Evolutionary conservation across 163 green algal genomes (phyloP), one percentile per base, ranked within the genome.

Genomic region (Smithsoniella earleae): DNA sequence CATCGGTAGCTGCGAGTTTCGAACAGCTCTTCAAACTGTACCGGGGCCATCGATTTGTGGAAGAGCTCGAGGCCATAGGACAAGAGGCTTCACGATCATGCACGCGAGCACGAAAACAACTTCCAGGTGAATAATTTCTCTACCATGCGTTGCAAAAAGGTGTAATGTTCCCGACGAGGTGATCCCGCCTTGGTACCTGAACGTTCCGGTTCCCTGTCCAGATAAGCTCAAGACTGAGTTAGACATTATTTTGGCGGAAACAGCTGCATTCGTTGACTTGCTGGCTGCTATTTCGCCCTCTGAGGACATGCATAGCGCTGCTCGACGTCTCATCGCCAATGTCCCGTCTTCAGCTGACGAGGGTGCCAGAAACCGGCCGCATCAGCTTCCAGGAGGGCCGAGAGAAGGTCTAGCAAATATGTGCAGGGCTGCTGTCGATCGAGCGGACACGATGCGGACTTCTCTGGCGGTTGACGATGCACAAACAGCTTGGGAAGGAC

Each of bases 1-100:
- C 58, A 37, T 69, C 58, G 8, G 58, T 69, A 22, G 58, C 58
- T 38, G 58, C 58, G 4, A 45, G 30, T 6, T 69, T 69, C 20
- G 58, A 69, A n/a, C 58, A 69, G 58, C 58, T 69, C n/a, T 69
- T 69, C 58, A 69, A 69, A 31, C 58, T 69, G 30, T 69, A 69
- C 25, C 20, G 58, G 16, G 58, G 58, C 58, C 58, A 30, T 13
- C 58, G 58, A 16, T 69, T 69, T 13, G 25, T 33, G 16, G 58
- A 69, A 5, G 58, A 69, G 10, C 58, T 69, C 25, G 58, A 69
- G 58, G 58, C 58, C 6, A 5, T 69, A 30, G 58, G 58, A 1
- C 40, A 69, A 8, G 58, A 69, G 25, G 58, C 58, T 37, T 30
- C 58, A 0, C 20, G 58, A 18, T 69, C 58, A 5, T 69, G 58